Evolutionary conservation across 352 stramenopile genomes (phyloP), one percentile per base, ranked within the genome.

Genomic region (Pythium utonaiense): DNA sequence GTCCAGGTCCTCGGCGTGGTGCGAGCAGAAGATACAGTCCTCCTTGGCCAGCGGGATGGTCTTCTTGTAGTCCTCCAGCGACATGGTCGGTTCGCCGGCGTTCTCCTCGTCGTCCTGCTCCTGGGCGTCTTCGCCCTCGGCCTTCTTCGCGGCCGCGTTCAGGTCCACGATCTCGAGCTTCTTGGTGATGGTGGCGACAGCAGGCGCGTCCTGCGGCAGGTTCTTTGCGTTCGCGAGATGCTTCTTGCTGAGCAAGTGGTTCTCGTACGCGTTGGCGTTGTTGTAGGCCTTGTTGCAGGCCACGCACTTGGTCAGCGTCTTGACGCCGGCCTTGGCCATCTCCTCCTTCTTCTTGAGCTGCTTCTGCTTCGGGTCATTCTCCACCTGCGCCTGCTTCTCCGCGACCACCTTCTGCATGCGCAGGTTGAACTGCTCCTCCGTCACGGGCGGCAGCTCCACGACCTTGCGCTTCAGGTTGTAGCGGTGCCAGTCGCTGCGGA

Each of bases 391-490:
- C 47, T 87, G 68, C 61, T 85, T 82, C 63, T 88, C 76, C 44
- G 78, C 69, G 40, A 77, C 60, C 60, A 91, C 74, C 60, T 86
- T 88, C 36, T 79, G 73, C 79, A 94, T 95, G 52, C 86, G 81
- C 57, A 78, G 60, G 34, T 90, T 74, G 66, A 95, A 96, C 66
- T 93, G 83, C 52, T 84, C 69, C 66, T 98, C 80, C 19, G 88
- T 89, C 57, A 99, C 79, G 22, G 97, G 83, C 44, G 86, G 80
- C 60, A 99, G 77, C 57, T 92, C 86, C 49, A 96, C 91, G 49
- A 99, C 93, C 64, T 98, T 98, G 62, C 97, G 93, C 87, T 98
- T 98, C 41, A 99, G 86, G 59, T 96, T 96, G 73, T 96, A 96
- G 55, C 86, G 93, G 71, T 99, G 97, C 96, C 96, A 99, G 70